phyloP scores from a whole-genome alignment of 345 rosid species.

The Turritis glabra region DNA sequence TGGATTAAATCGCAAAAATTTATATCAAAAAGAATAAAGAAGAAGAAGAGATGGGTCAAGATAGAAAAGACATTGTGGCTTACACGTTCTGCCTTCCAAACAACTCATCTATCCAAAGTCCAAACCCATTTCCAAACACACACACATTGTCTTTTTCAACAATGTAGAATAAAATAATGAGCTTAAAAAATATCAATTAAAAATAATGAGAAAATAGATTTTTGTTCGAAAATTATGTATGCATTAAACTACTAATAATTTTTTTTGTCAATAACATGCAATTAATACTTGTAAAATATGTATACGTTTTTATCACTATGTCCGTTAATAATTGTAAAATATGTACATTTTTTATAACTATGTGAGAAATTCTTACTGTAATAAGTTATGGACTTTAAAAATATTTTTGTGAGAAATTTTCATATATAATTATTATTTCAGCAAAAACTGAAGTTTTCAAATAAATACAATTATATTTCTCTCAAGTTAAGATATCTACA shows the following conservation, averaged over 20 bases:
- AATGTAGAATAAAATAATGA: not conserved
- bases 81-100: slow-evolving; percentile 21
- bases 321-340: too few relatives aligned
- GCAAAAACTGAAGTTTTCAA: not conserved
- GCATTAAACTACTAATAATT: not conserved
- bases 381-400: not conserved
- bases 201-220: not conserved
- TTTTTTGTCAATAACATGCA: too few relatives aligned
- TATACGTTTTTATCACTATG: too few relatives aligned
- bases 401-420: not conserved
- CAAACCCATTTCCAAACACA: slow-evolving; percentile 4
- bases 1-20: not conserved
- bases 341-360: not conserved
- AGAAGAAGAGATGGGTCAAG: slow-evolving; percentile 20
- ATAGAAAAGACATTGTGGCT: slow-evolving; percentile 26
- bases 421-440: not conserved
- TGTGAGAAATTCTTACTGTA: not conserved
- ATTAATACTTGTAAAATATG: too few relatives aligned
- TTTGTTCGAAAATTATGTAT: not conserved
- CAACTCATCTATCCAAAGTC: not conserved
- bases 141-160: slow-evolving; percentile 13
- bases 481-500: too few relatives aligned
- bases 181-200: not conserved
- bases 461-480: not conserved
- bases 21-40: not conserved